These are phyloP conservation scores for Pachyrhizus erosus DNA, from an alignment of 306 rosid species.

Conservation along the genomic window DNA sequence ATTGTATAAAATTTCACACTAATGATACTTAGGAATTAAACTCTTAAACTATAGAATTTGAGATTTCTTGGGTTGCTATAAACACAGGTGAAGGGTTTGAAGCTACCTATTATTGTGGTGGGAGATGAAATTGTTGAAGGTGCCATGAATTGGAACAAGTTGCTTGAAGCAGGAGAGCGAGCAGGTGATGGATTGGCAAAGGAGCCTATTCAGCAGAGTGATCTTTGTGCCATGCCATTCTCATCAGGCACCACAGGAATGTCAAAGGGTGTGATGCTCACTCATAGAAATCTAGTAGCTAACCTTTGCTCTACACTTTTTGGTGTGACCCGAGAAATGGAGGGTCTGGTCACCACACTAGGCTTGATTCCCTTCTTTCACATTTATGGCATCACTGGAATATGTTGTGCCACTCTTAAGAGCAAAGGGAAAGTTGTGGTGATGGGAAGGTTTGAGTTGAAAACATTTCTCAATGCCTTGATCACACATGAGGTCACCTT, in stretches of 20 bases:
- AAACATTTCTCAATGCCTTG: conserved; percentile 74
- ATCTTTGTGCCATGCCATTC: conserved; percentile 93
- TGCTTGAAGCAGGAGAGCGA: conserved; percentile 78
- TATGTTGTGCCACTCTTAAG: conserved; percentile 83
- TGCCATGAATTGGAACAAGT: conserved; percentile 75
- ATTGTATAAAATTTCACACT: background rate
- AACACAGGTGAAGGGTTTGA: conserved; percentile 70
- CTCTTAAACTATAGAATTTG: background rate
- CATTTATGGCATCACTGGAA: conserved; percentile 92
- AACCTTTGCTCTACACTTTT: conserved; percentile 87
- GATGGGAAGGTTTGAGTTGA: conserved; percentile 80
- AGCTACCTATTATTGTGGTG: conserved; percentile 66
- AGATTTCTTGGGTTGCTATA: conserved; percentile 19
- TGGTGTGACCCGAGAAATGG: conserved; percentile 60
- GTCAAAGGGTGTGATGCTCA: conserved; percentile 93
- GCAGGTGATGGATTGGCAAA: conserved; percentile 46
- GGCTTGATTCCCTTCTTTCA: conserved; percentile 91
- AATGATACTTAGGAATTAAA: background rate
- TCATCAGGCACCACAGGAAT: conserved; percentile 96
- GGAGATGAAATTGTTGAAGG: conserved; percentile 73
- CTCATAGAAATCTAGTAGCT: conserved; percentile 79
- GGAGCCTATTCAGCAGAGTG: conserved; percentile 61
- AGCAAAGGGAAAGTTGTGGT: conserved; percentile 93
- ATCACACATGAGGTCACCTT: conserved; percentile 75
- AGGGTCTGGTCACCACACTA: conserved; percentile 76